These are phyloP conservation scores for Talaromyces adpressus DNA, from an alignment of 495 filamentous ascomycete genomes.

Conservation along the genomic window DNA sequence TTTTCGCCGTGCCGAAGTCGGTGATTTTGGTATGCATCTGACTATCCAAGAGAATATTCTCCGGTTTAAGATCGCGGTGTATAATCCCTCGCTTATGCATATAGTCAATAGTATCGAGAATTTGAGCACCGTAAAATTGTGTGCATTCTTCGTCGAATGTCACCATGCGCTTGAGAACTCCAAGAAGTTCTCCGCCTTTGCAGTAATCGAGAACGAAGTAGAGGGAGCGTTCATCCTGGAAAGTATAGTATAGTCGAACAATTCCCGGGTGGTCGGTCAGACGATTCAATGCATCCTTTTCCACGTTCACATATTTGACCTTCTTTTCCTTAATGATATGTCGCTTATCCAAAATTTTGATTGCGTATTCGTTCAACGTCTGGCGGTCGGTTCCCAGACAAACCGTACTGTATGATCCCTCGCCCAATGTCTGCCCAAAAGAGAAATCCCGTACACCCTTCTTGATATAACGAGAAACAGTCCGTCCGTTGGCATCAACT, in stretches of 20 bases:
- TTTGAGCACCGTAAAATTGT: slow-evolving; percentile 91
- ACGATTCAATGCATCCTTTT: slow-evolving; percentile 95
- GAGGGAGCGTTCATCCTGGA: slow-evolving; percentile 90
- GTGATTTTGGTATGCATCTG: slow-evolving; percentile 98
- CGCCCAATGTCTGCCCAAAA: slow-evolving; percentile 86
- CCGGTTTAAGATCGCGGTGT: slow-evolving; percentile 94
- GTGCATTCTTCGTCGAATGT: slow-evolving; percentile 97
- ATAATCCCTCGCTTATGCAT: slow-evolving; percentile 97
- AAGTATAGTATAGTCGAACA: slow-evolving; percentile 96
- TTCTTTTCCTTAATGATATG: slow-evolving; percentile 99
- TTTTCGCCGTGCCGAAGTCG: slow-evolving; percentile 96
- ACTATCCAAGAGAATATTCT: slow-evolving; percentile 92
- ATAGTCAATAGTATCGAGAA: slow-evolving; percentile 92
- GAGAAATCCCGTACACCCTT: slow-evolving; percentile 97
- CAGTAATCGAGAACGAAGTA: slow-evolving; percentile 97
- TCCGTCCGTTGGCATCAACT: slow-evolving; percentile 72
- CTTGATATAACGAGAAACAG: slow-evolving; percentile 77
- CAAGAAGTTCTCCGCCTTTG: slow-evolving; percentile 85
- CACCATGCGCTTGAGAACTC: slow-evolving; percentile 84
- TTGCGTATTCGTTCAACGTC: slow-evolving; percentile 92
- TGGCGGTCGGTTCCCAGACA: slow-evolving; percentile 91
- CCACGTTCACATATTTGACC: slow-evolving; percentile 99
- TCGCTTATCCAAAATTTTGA: slow-evolving; percentile 97
- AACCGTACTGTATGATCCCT: slow-evolving; percentile 98
- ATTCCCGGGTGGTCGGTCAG: slow-evolving; percentile 95